phyloP scores from a whole-genome alignment of 1,284 basidiomycete genomes.

The Entoloma clypeatum region DNA sequence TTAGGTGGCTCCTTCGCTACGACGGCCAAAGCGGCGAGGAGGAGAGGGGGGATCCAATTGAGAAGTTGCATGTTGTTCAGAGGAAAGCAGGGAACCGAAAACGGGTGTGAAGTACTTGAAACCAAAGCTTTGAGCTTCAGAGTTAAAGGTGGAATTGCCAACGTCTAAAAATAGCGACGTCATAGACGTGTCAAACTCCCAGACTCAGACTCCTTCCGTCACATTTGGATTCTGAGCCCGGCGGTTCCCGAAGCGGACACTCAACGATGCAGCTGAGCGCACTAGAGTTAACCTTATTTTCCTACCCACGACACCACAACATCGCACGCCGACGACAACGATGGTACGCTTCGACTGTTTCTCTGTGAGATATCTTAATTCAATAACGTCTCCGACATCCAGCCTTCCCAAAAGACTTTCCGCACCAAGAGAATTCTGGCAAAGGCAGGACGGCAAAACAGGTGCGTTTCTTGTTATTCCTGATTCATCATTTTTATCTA shows the following conservation, averaged over 20 bases:
- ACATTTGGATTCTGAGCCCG: constrained; percentile 6
- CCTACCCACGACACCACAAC: constrained; percentile 29
- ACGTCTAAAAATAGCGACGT: constrained; percentile 1
- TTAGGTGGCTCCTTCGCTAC: constrained; percentile 44
- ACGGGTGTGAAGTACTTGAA: no score
- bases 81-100: constrained; percentile 3
- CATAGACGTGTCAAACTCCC: constrained; percentile 10
- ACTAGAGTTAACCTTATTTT: constrained; percentile 37
- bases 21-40: constrained; percentile 38
- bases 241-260: constrained; percentile 14
- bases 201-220: constrained; percentile 6
- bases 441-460: constrained; percentile 94
- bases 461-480: no score
- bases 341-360: constrained; percentile 34
- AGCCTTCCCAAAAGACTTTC: constrained; percentile 99
- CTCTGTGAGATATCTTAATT: constrained; percentile 8
- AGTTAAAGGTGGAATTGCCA: constrained; percentile 1
- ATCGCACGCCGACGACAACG: constrained; percentile 32
- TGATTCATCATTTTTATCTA: no score
- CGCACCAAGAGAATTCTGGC: constrained; percentile 95
- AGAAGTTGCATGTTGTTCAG: constrained; percentile 44
- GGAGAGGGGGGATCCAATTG: constrained; percentile 37
- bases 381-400: constrained; percentile 10
- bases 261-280: constrained; percentile 37
- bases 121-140: no score